Base-by-base conservation (phyloP, 2,329 filamentous ascomycete genomes). In the Grosmannia huntii region DNA sequence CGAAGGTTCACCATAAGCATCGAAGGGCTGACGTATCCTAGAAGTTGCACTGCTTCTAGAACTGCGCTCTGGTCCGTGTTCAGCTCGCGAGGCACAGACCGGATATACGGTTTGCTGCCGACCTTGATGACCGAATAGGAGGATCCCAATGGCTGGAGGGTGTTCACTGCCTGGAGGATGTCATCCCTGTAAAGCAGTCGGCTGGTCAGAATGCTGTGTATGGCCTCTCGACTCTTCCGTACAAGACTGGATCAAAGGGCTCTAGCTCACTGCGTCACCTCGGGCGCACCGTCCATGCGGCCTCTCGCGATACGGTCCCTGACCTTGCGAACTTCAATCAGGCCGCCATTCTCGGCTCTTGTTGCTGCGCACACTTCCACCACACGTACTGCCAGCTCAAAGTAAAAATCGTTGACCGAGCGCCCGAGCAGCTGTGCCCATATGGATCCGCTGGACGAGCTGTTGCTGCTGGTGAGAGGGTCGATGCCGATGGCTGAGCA, bases 331-430 rank as follows among this genome's bases (percentile, higher is more conserved):
- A 97, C 80, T 12, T 88, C 88, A 57, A 99, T 89, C 66, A 99
- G 76, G 0, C 94, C 94, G 7, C 94, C 94, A 69, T 99, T 99
- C 72, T 96, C 92, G 4, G 82, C 83, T 56, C 94, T 79, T 51
- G 90, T 96, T 56, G 86, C 83, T 6, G 90, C 80, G 69, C 94
- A 99, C 9, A 96, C 84, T 71, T 97, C 92, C 6, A 99, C 94
- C 0, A 97, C 88, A 55, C 89, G 81, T n/a, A 97, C 92, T 1
- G 90, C 94, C 52, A 99, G 83, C 75, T 95, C 92, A 71, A 97
- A 97, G 74, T 97, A 99, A 69, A 99, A 99, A 71, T 99, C 94
- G 69, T 96, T 95, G 65, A 99, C 91, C 66, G 85, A 90, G 60
- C 87, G 83, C 33, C 94, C 94, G 23, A 97, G 79, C 62, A 97